phyloP scores from a whole-genome alignment of 257 asterid species.

The Echites panduratus region DNA sequence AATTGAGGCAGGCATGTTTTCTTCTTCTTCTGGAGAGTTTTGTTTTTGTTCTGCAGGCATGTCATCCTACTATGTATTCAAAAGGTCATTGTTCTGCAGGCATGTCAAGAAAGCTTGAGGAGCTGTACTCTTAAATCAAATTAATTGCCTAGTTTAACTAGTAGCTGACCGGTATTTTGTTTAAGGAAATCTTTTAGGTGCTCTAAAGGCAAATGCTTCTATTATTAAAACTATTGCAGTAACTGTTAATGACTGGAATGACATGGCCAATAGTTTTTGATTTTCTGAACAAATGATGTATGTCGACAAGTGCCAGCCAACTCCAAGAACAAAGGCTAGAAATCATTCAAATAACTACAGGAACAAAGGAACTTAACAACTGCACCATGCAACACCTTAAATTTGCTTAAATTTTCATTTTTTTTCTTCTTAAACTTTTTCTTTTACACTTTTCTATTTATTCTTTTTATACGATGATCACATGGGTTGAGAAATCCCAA shows the following conservation, averaged over 20 bases:
- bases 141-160: too few species aligned
- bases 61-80: too few species aligned
- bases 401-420: too few species aligned
- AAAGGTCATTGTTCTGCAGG: too few species aligned
- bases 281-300: slow-evolving; percentile 5
- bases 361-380: slow-evolving; percentile 94
- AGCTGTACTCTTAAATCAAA: neutral
- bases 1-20: slow-evolving; percentile 86
- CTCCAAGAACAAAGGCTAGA: slow-evolving; percentile 93
- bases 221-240: too few species aligned
- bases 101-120: neutral
- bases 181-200: neutral
- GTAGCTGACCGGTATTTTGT: neutral
- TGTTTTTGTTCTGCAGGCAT: slow-evolving; percentile 2
- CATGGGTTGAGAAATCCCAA: too few species aligned
- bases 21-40: neutral
- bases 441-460: too few species aligned
- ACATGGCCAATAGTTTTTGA: neutral
- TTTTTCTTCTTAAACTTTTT: too few species aligned
- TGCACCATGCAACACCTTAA: too few species aligned
- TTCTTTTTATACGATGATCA: too few species aligned
- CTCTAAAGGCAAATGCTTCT: too few species aligned
- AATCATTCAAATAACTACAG: slow-evolving; percentile 89
- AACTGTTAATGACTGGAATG: neutral
- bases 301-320: slow-evolving; percentile 71